Evolutionary conservation across 495 filamentous ascomycete species (phyloP).

Genomic region (Cladorrhinum samala): DNA sequence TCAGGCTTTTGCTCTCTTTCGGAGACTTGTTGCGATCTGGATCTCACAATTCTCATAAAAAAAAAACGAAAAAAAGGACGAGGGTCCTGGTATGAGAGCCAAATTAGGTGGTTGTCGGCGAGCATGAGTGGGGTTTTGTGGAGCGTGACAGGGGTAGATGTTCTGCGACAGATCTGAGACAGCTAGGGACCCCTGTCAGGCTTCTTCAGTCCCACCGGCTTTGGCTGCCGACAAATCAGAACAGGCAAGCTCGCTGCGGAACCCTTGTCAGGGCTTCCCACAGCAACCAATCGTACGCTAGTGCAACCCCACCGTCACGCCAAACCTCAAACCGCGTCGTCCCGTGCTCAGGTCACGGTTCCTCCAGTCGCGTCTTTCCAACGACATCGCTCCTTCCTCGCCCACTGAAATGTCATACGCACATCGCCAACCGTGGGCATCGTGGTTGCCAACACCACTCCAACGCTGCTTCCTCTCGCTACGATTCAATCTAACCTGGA

Average conservation of each 20-base stretch:
- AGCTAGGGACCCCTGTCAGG: constrained; percentile 16
- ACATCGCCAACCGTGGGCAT: too few species aligned
- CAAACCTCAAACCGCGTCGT: constrained; percentile 31
- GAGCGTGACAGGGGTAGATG: constrained; percentile 17
- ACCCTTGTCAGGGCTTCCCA: constrained; percentile 24
- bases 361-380: constrained; percentile 23
- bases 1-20: not conserved
- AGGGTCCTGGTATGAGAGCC: constrained; percentile 7
- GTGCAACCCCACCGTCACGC: constrained; percentile 17
- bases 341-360: constrained; percentile 12
- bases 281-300: constrained; percentile 22
- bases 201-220: constrained; percentile 13
- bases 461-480: not conserved
- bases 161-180: constrained; percentile 36
- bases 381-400: constrained; percentile 16
- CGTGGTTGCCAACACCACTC: constrained; percentile 2
- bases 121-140: constrained; percentile 6
- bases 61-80: constrained; percentile 5
- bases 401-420: too few species aligned
- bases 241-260: not conserved
- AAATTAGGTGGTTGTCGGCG: not conserved
- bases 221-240: not conserved
- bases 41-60: not conserved
- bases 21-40: not conserved
- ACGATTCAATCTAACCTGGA: not conserved